These are phyloP conservation scores for Spatholobus suberectus DNA, from an alignment of 306 rosid genomes.

Conservation along the genomic window DNA sequence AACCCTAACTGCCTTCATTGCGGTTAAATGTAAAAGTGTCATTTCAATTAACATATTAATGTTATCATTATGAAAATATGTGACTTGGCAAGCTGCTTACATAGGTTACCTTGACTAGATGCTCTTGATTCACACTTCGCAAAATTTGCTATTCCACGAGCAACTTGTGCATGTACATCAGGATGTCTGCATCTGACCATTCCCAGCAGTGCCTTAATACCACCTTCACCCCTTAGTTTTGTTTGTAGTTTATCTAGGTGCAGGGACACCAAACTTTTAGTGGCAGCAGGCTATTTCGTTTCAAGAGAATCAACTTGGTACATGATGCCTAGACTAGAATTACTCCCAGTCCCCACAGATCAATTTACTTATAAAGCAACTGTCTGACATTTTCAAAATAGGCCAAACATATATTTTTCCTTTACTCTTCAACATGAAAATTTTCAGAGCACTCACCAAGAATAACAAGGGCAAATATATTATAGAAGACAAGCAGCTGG, in stretches of 20 bases:
- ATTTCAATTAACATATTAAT: constrained; percentile 1
- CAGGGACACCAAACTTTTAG: constrained; percentile 40
- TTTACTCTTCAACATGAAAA: not conserved
- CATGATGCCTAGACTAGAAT: constrained; percentile 25
- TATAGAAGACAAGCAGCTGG: not conserved
- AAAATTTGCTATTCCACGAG: constrained; percentile 97
- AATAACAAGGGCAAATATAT: constrained; percentile 6
- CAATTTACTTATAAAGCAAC: constrained; percentile 4
- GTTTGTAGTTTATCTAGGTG: constrained; percentile 80
- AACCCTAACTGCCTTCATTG: not conserved
- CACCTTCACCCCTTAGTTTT: constrained; percentile 84
- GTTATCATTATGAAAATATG: constrained; percentile 4
- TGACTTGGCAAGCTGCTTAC: constrained; percentile 14
- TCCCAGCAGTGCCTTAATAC: constrained; percentile 89
- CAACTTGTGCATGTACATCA: constrained; percentile 98
- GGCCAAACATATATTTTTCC: not conserved
- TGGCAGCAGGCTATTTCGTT: constrained; percentile 2
- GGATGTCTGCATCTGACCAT: constrained; percentile 97
- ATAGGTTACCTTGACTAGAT: constrained; percentile 78
- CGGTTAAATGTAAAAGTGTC: constrained; percentile 3
- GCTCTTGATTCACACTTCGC: constrained; percentile 98
- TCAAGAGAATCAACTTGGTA: constrained; percentile 23
- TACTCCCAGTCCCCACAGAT: constrained; percentile 30
- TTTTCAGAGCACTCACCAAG: not conserved
- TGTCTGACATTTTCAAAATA: constrained; percentile 10